Base-by-base conservation (phyloP, 116 monocot genomes). In the Posidonia oceanica region DNA sequence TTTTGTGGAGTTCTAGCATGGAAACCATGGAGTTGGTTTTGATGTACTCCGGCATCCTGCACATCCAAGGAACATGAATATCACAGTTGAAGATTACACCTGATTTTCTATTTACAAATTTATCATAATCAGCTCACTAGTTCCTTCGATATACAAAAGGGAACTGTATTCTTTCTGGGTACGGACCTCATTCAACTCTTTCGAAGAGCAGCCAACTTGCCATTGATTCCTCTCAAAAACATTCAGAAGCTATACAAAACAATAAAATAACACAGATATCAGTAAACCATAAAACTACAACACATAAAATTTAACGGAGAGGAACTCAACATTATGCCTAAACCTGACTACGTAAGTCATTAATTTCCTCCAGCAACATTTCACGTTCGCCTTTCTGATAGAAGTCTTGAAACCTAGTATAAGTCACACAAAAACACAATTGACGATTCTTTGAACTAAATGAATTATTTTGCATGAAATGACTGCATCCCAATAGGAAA, bases 381-480 rank as follows among this genome's bases (percentile, higher is more conserved):
- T 88, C 85, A 38, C 83, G 75, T 76, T 84, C 88, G 42, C 85
- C 88, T 74, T 72, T 71, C 60, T 78, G 69, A 64, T 76, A 74
- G 66, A 80, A 85, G 4, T 83, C 78, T 53, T 85, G 78, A 63
- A 70, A 80, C 71, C 88, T 85, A 59, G 6, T 53, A 81, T 8
- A 56, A 56, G 6, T 23, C 2, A 21, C 40, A 67, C 2, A 18
- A 48, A 48, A 8, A 48, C 12, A 48, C 48, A 7, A 48, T 44
- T 48, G 5, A 48, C 12, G 48, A 48, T 48, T 48, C 48, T 48
- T 48, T 48, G 48, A 48, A 48, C 12, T 48, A 48, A 48, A 48
- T 48, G 48, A 48, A 48, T 29, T 5, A 48, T 48, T 48, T n/a
- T 66, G 66, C 17, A 39, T 66, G 7, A 66, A 66, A 48, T 11